phyloP scores from a whole-genome alignment of 2,329 filamentous ascomycete species.

The Rutstroemia sp. region DNA sequence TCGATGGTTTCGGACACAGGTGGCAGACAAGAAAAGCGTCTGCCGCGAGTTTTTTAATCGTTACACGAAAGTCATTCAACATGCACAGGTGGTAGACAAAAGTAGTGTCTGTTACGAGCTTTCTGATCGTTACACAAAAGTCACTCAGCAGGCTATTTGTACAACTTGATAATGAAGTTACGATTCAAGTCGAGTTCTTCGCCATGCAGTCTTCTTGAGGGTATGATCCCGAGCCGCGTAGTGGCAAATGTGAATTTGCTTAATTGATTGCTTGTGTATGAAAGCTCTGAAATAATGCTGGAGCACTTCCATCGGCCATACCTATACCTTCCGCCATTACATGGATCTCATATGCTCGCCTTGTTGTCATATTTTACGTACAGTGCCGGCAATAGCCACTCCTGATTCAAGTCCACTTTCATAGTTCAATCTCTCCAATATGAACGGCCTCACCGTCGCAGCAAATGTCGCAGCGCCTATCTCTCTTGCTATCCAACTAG shows the following conservation, averaged over 20 bases:
- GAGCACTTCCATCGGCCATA: no score
- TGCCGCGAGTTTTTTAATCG: no score
- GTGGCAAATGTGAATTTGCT: background rate
- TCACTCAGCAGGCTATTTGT: background rate
- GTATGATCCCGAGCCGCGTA: background rate
- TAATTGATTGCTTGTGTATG: background rate
- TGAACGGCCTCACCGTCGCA: slow-evolving; percentile 42
- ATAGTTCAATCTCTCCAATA: slow-evolving; percentile 24
- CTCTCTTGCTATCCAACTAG: background rate
- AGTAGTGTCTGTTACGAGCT: no score
- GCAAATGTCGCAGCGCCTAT: background rate
- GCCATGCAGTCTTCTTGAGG: background rate
- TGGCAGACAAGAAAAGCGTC: no score
- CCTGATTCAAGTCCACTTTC: background rate
- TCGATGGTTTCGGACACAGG: background rate
- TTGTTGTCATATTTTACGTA: background rate
- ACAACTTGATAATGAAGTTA: background rate
- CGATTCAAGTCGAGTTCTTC: background rate
- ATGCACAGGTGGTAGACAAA: no score
- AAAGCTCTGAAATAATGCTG: background rate
- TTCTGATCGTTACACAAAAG: no score
- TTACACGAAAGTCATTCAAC: no score
- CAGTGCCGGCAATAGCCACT: background rate
- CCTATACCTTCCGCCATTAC: no score
- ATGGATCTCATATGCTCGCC: background rate